Evolutionary conservation across 78 protist genomes (phyloP), one percentile per base, ranked within the genome.

Genomic region (Dictyostelium firmibasis): DNA sequence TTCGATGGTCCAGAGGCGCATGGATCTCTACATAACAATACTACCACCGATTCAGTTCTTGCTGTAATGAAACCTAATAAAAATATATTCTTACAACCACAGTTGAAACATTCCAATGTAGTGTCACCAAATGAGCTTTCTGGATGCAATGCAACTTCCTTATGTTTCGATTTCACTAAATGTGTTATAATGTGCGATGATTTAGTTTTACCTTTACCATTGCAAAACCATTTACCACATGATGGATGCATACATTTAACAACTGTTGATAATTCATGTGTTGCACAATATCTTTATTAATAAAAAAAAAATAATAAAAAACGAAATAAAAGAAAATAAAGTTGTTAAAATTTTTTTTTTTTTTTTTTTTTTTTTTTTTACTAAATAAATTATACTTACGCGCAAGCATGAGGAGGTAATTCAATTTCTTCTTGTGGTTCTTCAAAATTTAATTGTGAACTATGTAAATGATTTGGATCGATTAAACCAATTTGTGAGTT

Each of bases 221-320:
- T 99, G 92, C 99, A 99, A 93, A 99, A 98, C 99, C 99, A 99
- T 72, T 97, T 96, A 23, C 92, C 93, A 78, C 98, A 96, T 7
- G 60, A 70, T 33, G 96, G 84, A 38, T 86, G 81, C 33, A 53
- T 64, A 94, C 99, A 99, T 64, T 88, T 78, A 16, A 98, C 99
- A 7, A 99, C 98, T 10, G 97, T 86, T 13, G 88, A 84, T 20
- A 99, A 97, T 91, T 96, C 95, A 95, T 96, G 98, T 14, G 97
- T 85, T 35, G 99, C 99, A 79, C 99, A 99, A 92, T 99, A 98
- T 60, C 93, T 60, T 8, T 11, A n/a, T 16, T 18, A 67, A 10
- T 36, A 36, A 38, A 16, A 74, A 74, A 35, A 74, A 74, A 18
- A 35, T 36, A 35, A 13, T 31, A 35, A 74, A 36, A 20, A 74